Evolutionary conservation across 2,329 filamentous ascomycete genomes (phyloP).

Genomic region (Botryotinia calthae): DNA sequence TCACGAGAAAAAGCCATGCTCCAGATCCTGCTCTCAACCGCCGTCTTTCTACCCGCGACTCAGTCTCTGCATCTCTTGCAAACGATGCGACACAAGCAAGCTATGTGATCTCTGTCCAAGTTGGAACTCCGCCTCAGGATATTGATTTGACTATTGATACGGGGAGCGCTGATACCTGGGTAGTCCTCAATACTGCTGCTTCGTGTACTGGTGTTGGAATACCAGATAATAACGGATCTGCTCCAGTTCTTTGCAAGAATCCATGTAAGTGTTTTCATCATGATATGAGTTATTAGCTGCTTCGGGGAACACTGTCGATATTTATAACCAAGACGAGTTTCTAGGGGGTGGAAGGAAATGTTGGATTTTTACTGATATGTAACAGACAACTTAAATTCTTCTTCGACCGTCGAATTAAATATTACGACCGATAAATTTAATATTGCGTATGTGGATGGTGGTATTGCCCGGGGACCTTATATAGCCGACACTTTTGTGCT

Average conservation of each 20-base stretch:
- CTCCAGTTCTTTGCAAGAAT: conserved; percentile 39
- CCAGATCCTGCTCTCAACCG: neutral
- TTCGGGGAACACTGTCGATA: neutral
- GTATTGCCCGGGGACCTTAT: conserved; percentile 53
- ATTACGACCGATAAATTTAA: conserved; percentile 41
- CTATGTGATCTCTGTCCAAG: conserved; percentile 46
- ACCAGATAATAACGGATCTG: conserved; percentile 31
- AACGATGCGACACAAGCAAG: conserved; percentile 57
- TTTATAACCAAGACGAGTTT: neutral
- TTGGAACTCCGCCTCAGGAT: conserved; percentile 57
- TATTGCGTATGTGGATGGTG: conserved; percentile 58
- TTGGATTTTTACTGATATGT: neutral
- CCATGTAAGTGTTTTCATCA: conserved; percentile 42
- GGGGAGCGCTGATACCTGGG: conserved; percentile 61
- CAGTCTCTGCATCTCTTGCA: conserved; percentile 23
- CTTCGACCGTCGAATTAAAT: neutral
- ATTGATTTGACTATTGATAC: conserved; percentile 58
- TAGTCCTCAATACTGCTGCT: conserved; percentile 41
- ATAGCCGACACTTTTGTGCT: conserved; percentile 41
- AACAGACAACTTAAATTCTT: neutral
- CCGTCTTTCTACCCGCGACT: conserved; percentile 22
- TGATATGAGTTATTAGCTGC: neutral
- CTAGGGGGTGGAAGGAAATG: neutral
- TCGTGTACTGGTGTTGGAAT: conserved; percentile 26
- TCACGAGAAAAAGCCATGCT: neutral